Conservation (phyloP, 257 asterid genomes). For the Solanum etuberosum region DNA sequence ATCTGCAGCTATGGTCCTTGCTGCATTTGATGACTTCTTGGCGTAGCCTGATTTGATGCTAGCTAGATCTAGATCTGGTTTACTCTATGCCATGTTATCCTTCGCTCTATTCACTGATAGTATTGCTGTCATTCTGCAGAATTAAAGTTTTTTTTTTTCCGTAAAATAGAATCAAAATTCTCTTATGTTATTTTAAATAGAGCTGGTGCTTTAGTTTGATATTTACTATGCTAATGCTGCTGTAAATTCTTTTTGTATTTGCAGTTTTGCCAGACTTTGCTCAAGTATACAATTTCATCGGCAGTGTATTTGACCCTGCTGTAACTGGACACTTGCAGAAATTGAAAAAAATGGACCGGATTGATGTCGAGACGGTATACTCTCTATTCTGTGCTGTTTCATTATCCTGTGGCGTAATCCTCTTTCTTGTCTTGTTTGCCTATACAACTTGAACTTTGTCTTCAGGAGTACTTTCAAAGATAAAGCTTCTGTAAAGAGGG, state of each 20-base stretch:
- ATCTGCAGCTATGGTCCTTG: neutral
- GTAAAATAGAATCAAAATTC: neutral
- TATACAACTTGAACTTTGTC: neutral
- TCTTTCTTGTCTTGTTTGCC: neutral
- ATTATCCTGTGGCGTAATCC: neutral
- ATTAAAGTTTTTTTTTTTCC: neutral
- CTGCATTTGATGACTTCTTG: neutral
- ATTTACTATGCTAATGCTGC: neutral
- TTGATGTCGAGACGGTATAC: constrained; percentile 89
- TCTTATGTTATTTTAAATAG: neutral
- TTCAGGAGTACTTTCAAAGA: neutral
- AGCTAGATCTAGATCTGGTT: neutral
- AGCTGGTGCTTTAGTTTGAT: neutral
- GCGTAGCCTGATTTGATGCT: neutral
- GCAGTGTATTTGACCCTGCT: constrained; percentile 84
- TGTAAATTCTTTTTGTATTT: constrained; percentile 6
- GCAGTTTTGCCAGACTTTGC: constrained; percentile 95
- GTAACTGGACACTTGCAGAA: constrained; percentile 67
- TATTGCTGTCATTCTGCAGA: neutral
- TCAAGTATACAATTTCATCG: constrained; percentile 85
- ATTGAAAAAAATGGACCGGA: constrained; percentile 82
- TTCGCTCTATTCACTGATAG: neutral
- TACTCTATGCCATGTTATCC: neutral
- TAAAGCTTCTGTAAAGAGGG: neutral
- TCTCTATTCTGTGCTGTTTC: constrained; percentile 12